These are phyloP conservation scores for Leccinum variicolor DNA, from an alignment of 768 basidiomycete genomes.

Conservation along the genomic window DNA sequence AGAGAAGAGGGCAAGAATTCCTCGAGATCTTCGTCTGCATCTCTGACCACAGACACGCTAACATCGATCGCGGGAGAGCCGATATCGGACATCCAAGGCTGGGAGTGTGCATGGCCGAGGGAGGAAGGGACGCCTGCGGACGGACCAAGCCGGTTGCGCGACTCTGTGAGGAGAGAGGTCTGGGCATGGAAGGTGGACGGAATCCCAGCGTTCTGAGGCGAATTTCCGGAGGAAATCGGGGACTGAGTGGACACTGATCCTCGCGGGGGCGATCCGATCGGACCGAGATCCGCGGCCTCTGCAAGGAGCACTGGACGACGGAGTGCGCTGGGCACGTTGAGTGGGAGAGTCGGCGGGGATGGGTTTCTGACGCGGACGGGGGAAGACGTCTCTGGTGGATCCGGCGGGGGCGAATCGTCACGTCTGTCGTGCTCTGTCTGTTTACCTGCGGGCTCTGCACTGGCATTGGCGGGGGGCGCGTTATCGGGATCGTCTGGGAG, in stretches of 20 bases:
- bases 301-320: slow-evolving; percentile 40
- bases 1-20: slow-evolving; percentile 88
- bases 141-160: slow-evolving; percentile 31
- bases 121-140: slow-evolving; percentile 57
- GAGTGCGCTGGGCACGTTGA: slow-evolving; percentile 47
- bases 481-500: slow-evolving; percentile 55
- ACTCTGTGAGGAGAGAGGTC: slow-evolving; percentile 41
- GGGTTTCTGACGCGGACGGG: slow-evolving; percentile 27
- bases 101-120: slow-evolving; percentile 40
- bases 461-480: slow-evolving; percentile 3
- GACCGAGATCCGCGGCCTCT: slow-evolving; percentile 61
- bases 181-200: slow-evolving; percentile 79
- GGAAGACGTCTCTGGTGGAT: slow-evolving; percentile 11
- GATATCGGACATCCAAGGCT: slow-evolving; percentile 28
- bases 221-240: slow-evolving; percentile 39
- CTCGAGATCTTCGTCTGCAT: slow-evolving; percentile 72
- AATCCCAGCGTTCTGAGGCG: slow-evolving; percentile 40
- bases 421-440: slow-evolving; percentile 14
- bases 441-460: not conserved
- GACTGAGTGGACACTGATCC: slow-evolving; percentile 49
- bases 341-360: slow-evolving; percentile 51
- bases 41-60: slow-evolving; percentile 41
- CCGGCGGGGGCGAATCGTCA: not conserved
- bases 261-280: slow-evolving; percentile 77
- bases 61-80: slow-evolving; percentile 20